These are phyloP conservation scores for Septoria petroselini DNA, from an alignment of 2,329 filamentous ascomycete species.

Conservation along the genomic window DNA sequence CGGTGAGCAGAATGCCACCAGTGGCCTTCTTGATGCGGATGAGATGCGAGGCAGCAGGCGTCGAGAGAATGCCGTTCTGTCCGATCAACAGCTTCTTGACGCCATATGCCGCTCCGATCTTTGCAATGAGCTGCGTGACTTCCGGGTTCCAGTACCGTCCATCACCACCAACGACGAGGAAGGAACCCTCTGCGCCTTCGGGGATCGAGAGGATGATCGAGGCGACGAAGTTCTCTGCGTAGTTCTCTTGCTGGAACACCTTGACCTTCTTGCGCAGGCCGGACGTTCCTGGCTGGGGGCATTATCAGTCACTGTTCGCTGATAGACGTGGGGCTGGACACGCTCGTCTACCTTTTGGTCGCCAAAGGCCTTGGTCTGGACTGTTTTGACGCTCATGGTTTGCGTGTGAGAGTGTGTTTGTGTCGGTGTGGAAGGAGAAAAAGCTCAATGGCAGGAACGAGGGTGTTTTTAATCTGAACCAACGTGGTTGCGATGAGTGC, in stretches of 20 bases:
- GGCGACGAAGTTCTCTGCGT: conserved; percentile 92
- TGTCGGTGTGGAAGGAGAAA: conserved; percentile 11
- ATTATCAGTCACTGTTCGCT: conserved; percentile 56
- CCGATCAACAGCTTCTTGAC: conserved; percentile 98
- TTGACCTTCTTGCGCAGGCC: conserved; percentile 99
- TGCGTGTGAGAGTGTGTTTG: no score
- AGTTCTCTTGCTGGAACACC: conserved; percentile 91
- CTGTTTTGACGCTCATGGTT: conserved; percentile 78
- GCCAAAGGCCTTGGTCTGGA: conserved; percentile 78
- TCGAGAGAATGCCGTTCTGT: conserved; percentile 93
- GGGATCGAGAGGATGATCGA: conserved; percentile 95
- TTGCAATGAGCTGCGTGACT: conserved; percentile 92
- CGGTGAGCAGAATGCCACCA: conserved; percentile 92
- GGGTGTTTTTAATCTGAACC: background rate
- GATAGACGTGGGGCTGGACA: background rate
- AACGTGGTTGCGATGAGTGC: background rate
- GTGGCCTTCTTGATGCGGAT: conserved; percentile 94
- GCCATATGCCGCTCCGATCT: conserved; percentile 93
- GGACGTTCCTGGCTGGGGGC: conserved; percentile 48
- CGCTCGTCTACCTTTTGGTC: conserved; percentile 80
- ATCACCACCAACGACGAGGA: conserved; percentile 95
- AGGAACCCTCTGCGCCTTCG: conserved; percentile 81
- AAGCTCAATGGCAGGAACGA: conserved; percentile 12
- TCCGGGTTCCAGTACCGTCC: conserved; percentile 97
- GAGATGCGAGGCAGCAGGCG: conserved; percentile 90